Percentiles rank a stretch among this genome's conserved stretches.
phyloP scores from a whole-genome alignment of 2,329 filamentous ascomycete genomes.

The Sarocladiaceae sp. region DNA sequence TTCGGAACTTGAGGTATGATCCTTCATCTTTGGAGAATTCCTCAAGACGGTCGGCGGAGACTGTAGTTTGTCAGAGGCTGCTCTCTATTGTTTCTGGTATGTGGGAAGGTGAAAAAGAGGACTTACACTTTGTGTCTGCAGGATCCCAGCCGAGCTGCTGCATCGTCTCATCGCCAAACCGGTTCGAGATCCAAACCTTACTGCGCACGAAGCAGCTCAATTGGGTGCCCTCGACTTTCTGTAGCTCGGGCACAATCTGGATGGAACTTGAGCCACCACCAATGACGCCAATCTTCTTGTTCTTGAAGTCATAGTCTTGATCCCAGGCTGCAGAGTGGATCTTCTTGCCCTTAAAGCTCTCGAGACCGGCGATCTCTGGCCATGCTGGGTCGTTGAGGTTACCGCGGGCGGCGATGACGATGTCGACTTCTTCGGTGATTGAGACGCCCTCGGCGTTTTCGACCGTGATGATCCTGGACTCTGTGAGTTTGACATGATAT shows the following conservation, averaged over 20 bases:
- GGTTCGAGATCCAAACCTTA: conserved; percentile 34
- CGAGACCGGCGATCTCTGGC: conserved; percentile 36
- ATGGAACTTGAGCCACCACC: conserved; percentile 47
- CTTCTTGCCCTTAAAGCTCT: conserved; percentile 35
- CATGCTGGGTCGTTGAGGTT: conserved; percentile 35
- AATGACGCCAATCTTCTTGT: conserved; percentile 42
- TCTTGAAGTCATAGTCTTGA: conserved; percentile 39
- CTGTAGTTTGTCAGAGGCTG: no score
- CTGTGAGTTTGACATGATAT: background rate
- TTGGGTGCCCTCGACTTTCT: conserved; percentile 51
- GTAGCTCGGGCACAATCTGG: conserved; percentile 40
- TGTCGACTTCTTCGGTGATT: conserved; percentile 18
- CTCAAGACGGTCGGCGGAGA: background rate
- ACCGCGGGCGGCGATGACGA: conserved; percentile 34
- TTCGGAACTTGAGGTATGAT: conserved; percentile 14
- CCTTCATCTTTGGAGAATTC: background rate
- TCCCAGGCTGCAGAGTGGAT: conserved; percentile 46
- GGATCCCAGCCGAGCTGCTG: conserved; percentile 43
- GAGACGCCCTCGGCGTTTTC: conserved; percentile 21
- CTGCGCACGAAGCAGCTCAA: conserved; percentile 33
- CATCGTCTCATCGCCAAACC: conserved; percentile 34
- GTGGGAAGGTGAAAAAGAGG: background rate
- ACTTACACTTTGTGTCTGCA: conserved; percentile 12
- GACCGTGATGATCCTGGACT: conserved; percentile 13
- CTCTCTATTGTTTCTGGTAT: no score